Base-by-base conservation (phyloP, 345 rosid genomes). In the Mercurialis annua region DNA sequence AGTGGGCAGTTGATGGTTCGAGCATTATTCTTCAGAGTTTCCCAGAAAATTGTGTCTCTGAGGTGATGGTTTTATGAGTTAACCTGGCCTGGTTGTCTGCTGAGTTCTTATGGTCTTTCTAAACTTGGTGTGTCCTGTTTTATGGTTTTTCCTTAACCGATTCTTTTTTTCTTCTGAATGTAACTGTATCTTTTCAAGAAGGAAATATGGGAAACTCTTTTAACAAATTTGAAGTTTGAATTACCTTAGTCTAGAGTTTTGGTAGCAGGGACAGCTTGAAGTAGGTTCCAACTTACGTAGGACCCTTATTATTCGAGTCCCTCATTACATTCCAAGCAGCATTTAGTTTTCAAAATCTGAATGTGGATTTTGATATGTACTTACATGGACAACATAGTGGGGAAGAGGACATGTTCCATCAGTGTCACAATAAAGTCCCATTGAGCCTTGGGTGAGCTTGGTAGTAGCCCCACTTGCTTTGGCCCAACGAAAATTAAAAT, bases 321-420 rank as follows among this genome's bases (percentile, higher is more conserved):
- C 10, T 26, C 52, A 26, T 62, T 44, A 16, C 3, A 29, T 62
- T 44, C 24, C 12, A 17, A 44, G 29, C 36, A 44, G 42, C 46
- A 20, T 21, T 64, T 33, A 20, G 21, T 49, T 64, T 49, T 15
- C 46, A 50, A 33, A 21, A 64, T 64, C 40, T 34, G 18, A 31
- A 49, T 31, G 46, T 64, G n/a, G 68, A 49, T 36, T 49, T 64
- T 64, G 58, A 31, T 10, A 29, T 31, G 47, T 64, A 64, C 58
- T 33, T 64, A 34, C 30, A 14, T 29, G 56, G 58, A 21, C 57
- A 51, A 30, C n/a, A 5, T 31, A 18, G 42, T 57, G 12, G 14
- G n/a, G 11, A 12, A 38, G 5, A 61, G 15, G 52, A 50, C 46
- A 17, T 60, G 55, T 33, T 30, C 3, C 10, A 48, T 63, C 55